Base-by-base conservation (phyloP, 2,329 filamentous ascomycete species). In the Taxawa tesnikishii region DNA sequence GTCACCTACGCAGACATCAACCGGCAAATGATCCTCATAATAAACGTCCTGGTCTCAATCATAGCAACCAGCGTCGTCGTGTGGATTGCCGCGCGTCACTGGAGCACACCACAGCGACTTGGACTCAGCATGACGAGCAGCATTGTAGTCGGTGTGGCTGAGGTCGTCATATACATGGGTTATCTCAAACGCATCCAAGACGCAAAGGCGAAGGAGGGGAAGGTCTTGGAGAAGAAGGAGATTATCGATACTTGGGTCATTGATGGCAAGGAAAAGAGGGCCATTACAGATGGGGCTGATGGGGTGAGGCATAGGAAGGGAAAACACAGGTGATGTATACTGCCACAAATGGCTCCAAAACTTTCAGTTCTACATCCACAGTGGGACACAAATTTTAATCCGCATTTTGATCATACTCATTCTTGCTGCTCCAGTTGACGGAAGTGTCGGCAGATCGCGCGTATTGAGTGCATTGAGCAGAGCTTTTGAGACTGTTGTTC, bases 1-100 rank as follows among this genome's bases (percentile, higher is more conserved):
- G 60, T 80, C 3, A 77, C 75, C 3, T 77, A 76, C 41, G 68
- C 71, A 21, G 82, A 90, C 38, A 66, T 90, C 2, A 79, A 88
- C 51, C 68, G 81, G n/a, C 83, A 90, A 48, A 60, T 90, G 35
- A 76, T 81, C 26, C 65, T 96, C 6, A 84, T 96, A 31, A 68
- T 93, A 47, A 98, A 96, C 54, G 84, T 96, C 31, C 60, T 94
- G 24, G 67, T 94, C 32, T 93, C 83, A 31, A 81, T 94, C 32
- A 62, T 88, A 3, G 83, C 87, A 27, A 81, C 80, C 31, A 79
- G 75, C 3, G 75, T 70, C 3, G 82, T 80, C 6, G 68, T 90
- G 19, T 90, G 82, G 83, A 67, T 85, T n/a, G 69, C 70, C 11
- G 79, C 79, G 1, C 66, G 75, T 31, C 82, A 80, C 68, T 88